Evolutionary conservation across 805 yeast genomes (phyloP), one percentile per base, ranked within the genome.

Genomic region (Pichia gijzeniarum): DNA sequence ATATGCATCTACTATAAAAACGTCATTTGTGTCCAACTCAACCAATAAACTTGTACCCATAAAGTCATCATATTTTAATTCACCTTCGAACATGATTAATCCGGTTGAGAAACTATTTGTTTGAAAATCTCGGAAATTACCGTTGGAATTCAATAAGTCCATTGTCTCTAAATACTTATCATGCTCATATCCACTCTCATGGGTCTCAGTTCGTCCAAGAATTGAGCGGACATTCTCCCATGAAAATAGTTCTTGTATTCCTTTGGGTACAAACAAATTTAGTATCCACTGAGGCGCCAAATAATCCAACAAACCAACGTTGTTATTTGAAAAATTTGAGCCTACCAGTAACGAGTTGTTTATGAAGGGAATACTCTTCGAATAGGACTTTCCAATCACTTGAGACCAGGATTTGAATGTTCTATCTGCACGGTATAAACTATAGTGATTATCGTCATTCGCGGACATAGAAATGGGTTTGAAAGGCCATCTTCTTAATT

Each of bases 21-120:
- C 34, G 12, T 48, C 48, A 9, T 18, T 28, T 3, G 37, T 20
- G 30, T 51, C 48, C 8, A 51, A 13, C 37, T 51, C 53, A n/a
- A 51, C 48, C 6, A 51, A 22, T 8, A 51, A 9, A 28, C 27
- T 40, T 8, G 44, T 51, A 20, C 27, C 35, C 16, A 17, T 19
- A 6, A 50, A 25, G 21, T 48, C 43, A 3, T 37, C n/a, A 2
- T 27, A 17, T 4, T 32, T 13, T 17, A 46, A 28, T 27, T 41
- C 34, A 12, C 45, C 40, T 6, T 46, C 40, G 35, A 46, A 46
- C 6, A 38, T 10, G 5, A 46, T 19, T 5, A 46, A 18, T 4
- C 45, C 48, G 6, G 45, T 41, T 20, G 43, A 46, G 20, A 46
- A 33, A 25, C 30, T 35, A 5, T 31, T 35, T n/a, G 27, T 35